These are phyloP conservation scores for Anisodus acutangulus DNA, from an alignment of 257 asterid species.

Conservation along the genomic window DNA sequence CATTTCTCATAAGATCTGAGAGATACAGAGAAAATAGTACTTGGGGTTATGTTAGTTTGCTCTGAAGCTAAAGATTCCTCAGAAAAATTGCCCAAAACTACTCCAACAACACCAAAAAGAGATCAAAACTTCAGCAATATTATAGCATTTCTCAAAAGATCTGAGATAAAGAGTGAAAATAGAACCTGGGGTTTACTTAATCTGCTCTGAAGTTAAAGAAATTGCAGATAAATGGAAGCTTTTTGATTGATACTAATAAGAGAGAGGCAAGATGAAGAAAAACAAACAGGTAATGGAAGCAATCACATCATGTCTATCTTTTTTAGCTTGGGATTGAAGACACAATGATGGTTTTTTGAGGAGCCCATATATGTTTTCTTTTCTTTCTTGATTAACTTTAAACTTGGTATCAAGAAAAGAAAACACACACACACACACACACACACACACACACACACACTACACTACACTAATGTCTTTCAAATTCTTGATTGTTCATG, in stretches of 20 bases:
- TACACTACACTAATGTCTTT: constrained; percentile 24
- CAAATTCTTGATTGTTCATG: constrained; percentile 33
- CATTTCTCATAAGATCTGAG: constrained; percentile 28
- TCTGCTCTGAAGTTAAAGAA: constrained; percentile 28
- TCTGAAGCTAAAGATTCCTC: constrained; percentile 3
- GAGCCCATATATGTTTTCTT: constrained; percentile 39
- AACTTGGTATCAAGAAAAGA: constrained; percentile 34
- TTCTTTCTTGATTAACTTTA: constrained; percentile 1
- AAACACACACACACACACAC: background rate
- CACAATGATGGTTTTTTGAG: constrained; percentile 50
- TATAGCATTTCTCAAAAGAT: constrained; percentile 9
- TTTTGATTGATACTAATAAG: constrained; percentile 15
- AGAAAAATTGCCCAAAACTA: background rate
- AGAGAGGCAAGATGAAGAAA: background rate
- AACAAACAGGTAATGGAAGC: constrained; percentile 8
- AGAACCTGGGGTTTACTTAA: constrained; percentile 41
- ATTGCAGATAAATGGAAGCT: constrained; percentile 31
- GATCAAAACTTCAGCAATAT: constrained; percentile 28
- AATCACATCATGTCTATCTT: constrained; percentile 36
- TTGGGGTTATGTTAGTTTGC: constrained; percentile 29
- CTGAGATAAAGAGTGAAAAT: constrained; percentile 25
- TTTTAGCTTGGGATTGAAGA: constrained; percentile 45
- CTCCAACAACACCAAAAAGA: background rate
- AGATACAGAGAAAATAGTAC: constrained; percentile 32
- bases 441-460: constrained; percentile 2